A percentile compares a stretch with the other conserved stretches of the same genome.
These are phyloP conservation scores for Hypoxylon rubiginosum DNA, from an alignment of 2,329 filamentous ascomycete genomes.

Conservation along the genomic window DNA sequence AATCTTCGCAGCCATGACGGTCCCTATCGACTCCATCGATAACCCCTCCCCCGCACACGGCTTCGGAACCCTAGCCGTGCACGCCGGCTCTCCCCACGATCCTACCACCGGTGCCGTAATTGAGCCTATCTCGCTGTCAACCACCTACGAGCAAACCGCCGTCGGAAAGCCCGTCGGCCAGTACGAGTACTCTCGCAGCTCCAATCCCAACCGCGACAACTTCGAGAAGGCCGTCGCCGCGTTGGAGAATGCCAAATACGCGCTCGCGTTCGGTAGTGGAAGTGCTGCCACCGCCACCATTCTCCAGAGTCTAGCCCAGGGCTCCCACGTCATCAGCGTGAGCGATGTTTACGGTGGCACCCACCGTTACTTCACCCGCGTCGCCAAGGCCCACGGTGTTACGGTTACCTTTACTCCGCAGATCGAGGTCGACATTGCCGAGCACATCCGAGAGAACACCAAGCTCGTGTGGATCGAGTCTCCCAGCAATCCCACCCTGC, in stretches of 20 bases:
- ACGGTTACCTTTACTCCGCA: slow-evolving; percentile 93
- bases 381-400: slow-evolving; percentile 93
- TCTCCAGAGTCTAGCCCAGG: slow-evolving; percentile 89
- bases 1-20: slow-evolving; percentile 43
- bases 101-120: slow-evolving; percentile 95
- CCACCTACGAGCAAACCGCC: slow-evolving; percentile 91
- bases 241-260: slow-evolving; percentile 91
- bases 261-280: slow-evolving; percentile 93
- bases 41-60: slow-evolving; percentile 82
- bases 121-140: slow-evolving; percentile 94
- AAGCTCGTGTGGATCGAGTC: slow-evolving; percentile 98
- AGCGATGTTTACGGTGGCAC: slow-evolving; percentile 98
- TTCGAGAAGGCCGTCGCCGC: slow-evolving; percentile 93
- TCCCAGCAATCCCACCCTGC: slow-evolving; percentile 93
- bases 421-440: slow-evolving; percentile 88
- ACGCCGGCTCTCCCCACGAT: slow-evolving; percentile 92
- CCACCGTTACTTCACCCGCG: slow-evolving; percentile 98
- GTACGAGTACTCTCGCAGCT: slow-evolving; percentile 94
- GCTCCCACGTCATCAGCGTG: slow-evolving; percentile 94
- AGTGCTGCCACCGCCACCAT: slow-evolving; percentile 94
- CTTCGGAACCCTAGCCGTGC: slow-evolving; percentile 95
- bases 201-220: slow-evolving; percentile 95
- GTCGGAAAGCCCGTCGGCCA: slow-evolving; percentile 88
- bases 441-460: slow-evolving; percentile 88
- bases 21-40: slow-evolving; percentile 65